phyloP scores from a whole-genome alignment of 2,329 filamentous ascomycete genomes.

The Sordariomycetes sp. region DNA sequence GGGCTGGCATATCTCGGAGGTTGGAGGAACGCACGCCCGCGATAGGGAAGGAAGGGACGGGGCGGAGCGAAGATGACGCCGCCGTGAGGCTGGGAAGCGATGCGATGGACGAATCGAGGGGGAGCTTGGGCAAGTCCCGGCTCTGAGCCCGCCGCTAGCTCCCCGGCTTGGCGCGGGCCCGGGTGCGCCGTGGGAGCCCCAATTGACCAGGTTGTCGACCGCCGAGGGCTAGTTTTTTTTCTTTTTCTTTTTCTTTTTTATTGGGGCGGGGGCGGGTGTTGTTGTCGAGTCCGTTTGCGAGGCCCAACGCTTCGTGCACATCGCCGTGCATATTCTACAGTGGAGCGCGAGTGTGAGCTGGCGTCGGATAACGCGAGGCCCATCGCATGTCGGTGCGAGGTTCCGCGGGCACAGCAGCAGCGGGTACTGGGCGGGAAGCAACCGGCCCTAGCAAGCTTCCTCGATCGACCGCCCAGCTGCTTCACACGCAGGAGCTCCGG shows the following conservation, averaged over 20 bases:
- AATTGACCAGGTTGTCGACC: background rate
- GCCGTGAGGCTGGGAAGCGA: background rate
- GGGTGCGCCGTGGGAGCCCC: background rate
- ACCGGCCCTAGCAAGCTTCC: too few relatives aligned
- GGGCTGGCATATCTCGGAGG: background rate
- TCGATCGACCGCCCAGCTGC: too few relatives aligned
- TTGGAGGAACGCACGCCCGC: background rate
- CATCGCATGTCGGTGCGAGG: too few relatives aligned
- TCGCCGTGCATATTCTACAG: too few relatives aligned
- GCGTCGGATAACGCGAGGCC: too few relatives aligned
- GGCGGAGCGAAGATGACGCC: background rate
- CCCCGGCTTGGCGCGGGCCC: background rate
- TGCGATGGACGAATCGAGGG: background rate
- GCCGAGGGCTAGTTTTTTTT: background rate
- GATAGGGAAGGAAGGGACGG: background rate
- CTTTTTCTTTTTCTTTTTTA: too few relatives aligned
- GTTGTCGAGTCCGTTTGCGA: background rate
- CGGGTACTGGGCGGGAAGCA: too few relatives aligned
- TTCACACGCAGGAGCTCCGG: background rate
- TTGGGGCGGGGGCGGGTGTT: background rate
- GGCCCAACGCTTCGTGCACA: too few relatives aligned
- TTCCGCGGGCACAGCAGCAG: too few relatives aligned
- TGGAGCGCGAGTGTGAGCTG: too few relatives aligned
- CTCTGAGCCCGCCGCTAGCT: background rate
- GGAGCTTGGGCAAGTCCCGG: background rate